Conservation (phyloP, 2,329 filamentous ascomycete species). For the Fusarium sp. region DNA sequence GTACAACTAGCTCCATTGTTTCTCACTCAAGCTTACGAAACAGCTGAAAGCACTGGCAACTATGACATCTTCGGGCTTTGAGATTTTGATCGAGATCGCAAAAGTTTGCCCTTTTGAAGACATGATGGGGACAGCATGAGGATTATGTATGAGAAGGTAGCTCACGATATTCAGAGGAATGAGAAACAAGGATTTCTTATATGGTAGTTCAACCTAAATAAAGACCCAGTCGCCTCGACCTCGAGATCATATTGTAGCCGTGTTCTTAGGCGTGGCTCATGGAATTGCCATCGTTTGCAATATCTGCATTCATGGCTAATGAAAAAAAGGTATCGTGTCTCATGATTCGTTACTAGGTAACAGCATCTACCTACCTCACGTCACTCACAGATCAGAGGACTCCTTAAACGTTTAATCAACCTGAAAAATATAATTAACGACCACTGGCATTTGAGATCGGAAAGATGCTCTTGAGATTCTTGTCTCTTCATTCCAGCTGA, state of each 20-base stretch:
- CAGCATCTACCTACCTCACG: too few species aligned
- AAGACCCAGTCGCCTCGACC: too few species aligned
- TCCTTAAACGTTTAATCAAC: too few species aligned
- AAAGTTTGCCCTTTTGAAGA: not conserved
- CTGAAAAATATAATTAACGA: too few species aligned
- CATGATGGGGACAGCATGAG: fast-evolving
- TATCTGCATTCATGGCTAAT: too few species aligned
- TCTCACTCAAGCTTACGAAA: fast-evolving
- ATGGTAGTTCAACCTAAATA: not conserved
- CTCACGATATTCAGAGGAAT: too few species aligned
- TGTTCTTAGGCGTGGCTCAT: too few species aligned
- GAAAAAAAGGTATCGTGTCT: too few species aligned
- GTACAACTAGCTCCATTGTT: fast-evolving
- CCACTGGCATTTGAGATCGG: not conserved
- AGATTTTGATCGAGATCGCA: not conserved
- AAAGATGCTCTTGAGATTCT: not conserved
- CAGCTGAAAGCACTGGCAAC: not conserved
- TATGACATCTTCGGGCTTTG: not conserved
- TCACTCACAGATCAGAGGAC: too few species aligned
- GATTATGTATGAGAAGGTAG: not conserved
- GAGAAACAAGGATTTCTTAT: too few species aligned
- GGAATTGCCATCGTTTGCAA: too few species aligned
- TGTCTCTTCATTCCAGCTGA: not conserved
- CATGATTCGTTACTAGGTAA: too few species aligned
- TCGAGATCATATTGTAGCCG: not conserved